Evolutionary conservation across 108 stramenopile genomes (phyloP), one percentile per base, ranked within the genome.

Genomic region (Thalassiosira profunda): DNA sequence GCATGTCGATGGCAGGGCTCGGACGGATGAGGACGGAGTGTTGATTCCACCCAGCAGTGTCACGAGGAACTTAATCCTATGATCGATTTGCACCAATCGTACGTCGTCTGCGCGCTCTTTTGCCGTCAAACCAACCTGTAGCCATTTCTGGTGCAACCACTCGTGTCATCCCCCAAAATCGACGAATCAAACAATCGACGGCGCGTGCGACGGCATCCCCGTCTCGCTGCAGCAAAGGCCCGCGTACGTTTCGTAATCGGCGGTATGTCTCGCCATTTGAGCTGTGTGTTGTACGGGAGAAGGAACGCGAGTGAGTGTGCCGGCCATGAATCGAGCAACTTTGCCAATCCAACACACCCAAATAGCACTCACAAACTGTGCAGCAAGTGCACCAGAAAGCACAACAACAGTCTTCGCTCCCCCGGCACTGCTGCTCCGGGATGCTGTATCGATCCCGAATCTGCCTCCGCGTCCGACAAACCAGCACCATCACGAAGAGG

Each of bases 261-360:
- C 85, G 12, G 89, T 90, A 36, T 90, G 89, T 9, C 89, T 66
- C 14, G 85, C 85, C 84, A 90, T 86, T 60, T 90, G 89, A 48
- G 86, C n/a, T n/a, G n/a, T n/a, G n/a, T n/a, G n/a, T n/a, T n/a
- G n/a, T n/a, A n/a, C n/a, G n/a, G n/a, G n/a, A n/a, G n/a, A n/a
- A n/a, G n/a, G n/a, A n/a, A n/a, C n/a, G n/a, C n/a, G n/a, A n/a
- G n/a, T n/a, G n/a, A n/a, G n/a, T n/a, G n/a, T n/a, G n/a, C n/a
- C n/a, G n/a, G n/a, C n/a, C n/a, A n/a, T n/a, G n/a, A n/a, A n/a
- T n/a, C n/a, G n/a, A n/a, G n/a, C n/a, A n/a, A n/a, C n/a, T n/a
- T n/a, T n/a, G n/a, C n/a, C n/a, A n/a, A n/a, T n/a, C n/a, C n/a
- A n/a, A n/a, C n/a, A n/a, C n/a, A n/a, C n/a, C n/a, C n/a, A n/a